A percentile compares a stretch with the other conserved stretches of the same genome.
These are phyloP conservation scores for Diaporthe ilicicola DNA, from an alignment of 2,329 filamentous ascomycete genomes.

Conservation along the genomic window DNA sequence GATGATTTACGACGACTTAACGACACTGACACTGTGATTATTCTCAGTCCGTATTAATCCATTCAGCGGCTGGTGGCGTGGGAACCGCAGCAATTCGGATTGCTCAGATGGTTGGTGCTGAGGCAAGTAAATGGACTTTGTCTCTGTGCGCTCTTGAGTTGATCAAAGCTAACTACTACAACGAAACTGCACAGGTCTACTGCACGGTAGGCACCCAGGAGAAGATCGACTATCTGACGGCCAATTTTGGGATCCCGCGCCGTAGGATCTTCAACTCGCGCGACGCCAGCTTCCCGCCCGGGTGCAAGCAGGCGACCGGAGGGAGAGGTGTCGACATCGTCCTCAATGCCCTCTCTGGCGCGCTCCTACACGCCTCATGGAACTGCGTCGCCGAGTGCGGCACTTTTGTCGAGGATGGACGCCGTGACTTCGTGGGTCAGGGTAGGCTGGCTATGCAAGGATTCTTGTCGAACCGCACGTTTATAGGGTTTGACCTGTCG, in stretches of 20 bases:
- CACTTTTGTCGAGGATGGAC: slow-evolving; percentile 2
- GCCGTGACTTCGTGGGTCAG: slow-evolving; percentile 6
- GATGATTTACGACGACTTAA: not conserved
- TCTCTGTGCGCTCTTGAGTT: not conserved
- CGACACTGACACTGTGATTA: not conserved
- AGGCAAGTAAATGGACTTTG: not conserved
- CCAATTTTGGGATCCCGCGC: not conserved
- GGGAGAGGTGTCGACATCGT: slow-evolving; percentile 25
- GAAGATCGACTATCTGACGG: not conserved
- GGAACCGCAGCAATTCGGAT: slow-evolving; percentile 25
- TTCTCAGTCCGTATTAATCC: slow-evolving; percentile 13
- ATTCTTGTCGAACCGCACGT: slow-evolving; percentile 17
- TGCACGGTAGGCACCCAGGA: slow-evolving; percentile 2
- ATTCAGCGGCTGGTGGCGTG: slow-evolving; percentile 23
- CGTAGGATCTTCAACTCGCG: slow-evolving; percentile 13
- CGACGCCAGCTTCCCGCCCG: not conserved
- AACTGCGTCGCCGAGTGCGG: slow-evolving; percentile 19
- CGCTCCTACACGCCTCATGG: slow-evolving; percentile 18
- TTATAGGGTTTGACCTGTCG: not conserved
- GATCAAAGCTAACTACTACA: not conserved
- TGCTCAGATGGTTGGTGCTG: slow-evolving; percentile 16
- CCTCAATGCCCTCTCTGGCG: slow-evolving; percentile 16
- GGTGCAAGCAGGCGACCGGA: not conserved
- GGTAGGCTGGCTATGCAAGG: not conserved
- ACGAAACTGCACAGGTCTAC: not conserved